Base-by-base conservation (phyloP, 306 rosid genomes). In the Vigna radiata region DNA sequence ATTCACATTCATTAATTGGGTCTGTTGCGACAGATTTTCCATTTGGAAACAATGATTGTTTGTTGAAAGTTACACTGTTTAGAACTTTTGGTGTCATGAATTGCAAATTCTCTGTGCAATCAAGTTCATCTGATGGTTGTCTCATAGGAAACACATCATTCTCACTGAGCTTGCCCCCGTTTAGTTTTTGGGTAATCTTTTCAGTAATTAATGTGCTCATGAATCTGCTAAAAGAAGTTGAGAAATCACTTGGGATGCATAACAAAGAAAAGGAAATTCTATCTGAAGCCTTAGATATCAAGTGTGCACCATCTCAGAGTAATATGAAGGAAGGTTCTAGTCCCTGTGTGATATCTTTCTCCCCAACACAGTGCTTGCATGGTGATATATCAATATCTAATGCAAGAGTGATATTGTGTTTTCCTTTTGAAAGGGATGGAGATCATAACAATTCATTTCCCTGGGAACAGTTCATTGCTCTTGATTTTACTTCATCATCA, bases 361-460 rank as follows among this genome's bases (percentile, higher is more conserved):
- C 91, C 82, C 72, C 93, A 83, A 62, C 87, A 58, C 83, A 87
- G 53, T 77, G 86, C 70, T 53, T 83, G 66, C 81, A 37, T 47
- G 93, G 97, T 64, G 89, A 90, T 86, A 85, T 95, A 84, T 81
- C 86, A 44, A 81, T 90, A 59, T 79, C 88, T 31, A 81, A 75
- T 79, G 97, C 97, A 56, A 87, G 97, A 83, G 86, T 95, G 17
- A 77, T 95, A 47, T 87, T 95, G 31, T 95, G 98, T 86, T 95
- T 95, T 75, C 92, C 90, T 80, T 79, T 84, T 18, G 91, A 86
- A 83, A 81, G 81, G 50, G 82, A 59, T n/a, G 74, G 70, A 63
- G 89, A 79, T 71, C 75, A 41, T 61, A 68, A 73, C 11, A 75
- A 79, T 61, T 88, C 81, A 64, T 80, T 83, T 83, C 79, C 88